Conservation (phyloP, 2,329 filamentous ascomycete species). For the Cercospora brassicicola region DNA sequence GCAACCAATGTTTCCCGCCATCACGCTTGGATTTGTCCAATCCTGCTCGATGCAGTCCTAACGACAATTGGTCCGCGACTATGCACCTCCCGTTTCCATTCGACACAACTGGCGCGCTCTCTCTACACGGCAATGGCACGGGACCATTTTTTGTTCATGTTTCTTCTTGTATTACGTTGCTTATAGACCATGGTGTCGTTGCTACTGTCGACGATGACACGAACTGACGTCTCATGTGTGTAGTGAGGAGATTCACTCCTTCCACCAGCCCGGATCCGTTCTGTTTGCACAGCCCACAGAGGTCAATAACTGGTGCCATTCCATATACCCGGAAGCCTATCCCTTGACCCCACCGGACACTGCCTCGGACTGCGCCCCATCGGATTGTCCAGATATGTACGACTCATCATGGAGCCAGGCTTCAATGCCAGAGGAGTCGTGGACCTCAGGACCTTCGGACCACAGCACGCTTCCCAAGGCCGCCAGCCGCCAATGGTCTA, state of each 20-base stretch:
- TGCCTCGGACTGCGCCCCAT: slow-evolving; percentile 33
- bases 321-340: slow-evolving; percentile 29
- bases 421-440: slow-evolving; percentile 33
- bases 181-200: not conserved
- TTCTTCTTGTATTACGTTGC: slow-evolving; percentile 7
- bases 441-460: slow-evolving; percentile 31
- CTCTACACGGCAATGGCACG: not conserved
- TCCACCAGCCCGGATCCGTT: slow-evolving; percentile 31
- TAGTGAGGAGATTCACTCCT: slow-evolving; percentile 35
- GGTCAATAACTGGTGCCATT: slow-evolving; percentile 37
- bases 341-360: slow-evolving; percentile 37
- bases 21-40: not conserved
- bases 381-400: slow-evolving; percentile 35
- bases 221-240: slow-evolving; percentile 32
- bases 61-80: not conserved
- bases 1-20: not conserved
- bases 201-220: slow-evolving; percentile 12
- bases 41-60: not conserved
- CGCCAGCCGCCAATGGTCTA: slow-evolving; percentile 28
- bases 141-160: not conserved
- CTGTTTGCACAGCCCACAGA: slow-evolving; percentile 36
- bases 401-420: slow-evolving; percentile 30
- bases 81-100: not conserved
- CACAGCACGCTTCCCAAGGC: slow-evolving; percentile 29
- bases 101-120: not conserved